Base-by-base conservation (phyloP, 2,329 filamentous ascomycete species). In the Calonectria honghensis region DNA sequence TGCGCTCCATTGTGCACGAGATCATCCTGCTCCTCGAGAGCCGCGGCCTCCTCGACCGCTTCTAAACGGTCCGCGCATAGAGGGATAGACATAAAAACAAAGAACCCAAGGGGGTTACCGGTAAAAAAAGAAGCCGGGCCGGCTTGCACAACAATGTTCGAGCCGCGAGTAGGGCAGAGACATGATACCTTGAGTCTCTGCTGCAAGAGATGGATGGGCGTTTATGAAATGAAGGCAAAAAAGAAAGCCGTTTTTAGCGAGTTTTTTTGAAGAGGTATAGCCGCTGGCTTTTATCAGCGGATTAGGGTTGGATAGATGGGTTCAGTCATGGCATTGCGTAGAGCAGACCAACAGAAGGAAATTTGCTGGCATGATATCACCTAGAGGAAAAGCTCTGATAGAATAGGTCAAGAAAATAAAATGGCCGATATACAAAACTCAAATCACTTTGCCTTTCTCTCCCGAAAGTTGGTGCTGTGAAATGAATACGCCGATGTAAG, bases 1-100 rank as follows among this genome's bases (percentile, higher is more conserved):
- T 98, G 63, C 91, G 97, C 83, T 97, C 94, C 74, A 96, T 96
- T 76, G 97, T 99, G 68, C 97, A 99, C 89, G 95, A 98, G 91
- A 98, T 99, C 82, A 91, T 99, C 77, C 90, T 99, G 82, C 87
- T 98, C 87, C 89, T 99, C 74, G 97, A 99, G 91, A 94, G 93
- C 84, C 90, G 94, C 82, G 97, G 97, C 65, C 91, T 98, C 82
- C 89, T 99, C 82, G 96, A 98, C 89, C 91, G 89, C 74, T 83
- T 91, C 74, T 92, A 87, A 84, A 75, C 31, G 74, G 70, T 6
- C 51, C 31, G 11, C 13, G 35, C 4, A 24, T 35, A 16, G 18
- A 24, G 11, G 14, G 2, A 63, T 14, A 24, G 13, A 31, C 18
- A 32, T 9, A 14, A 37, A 11, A 57, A 54, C 4, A 31, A 48